Evolutionary conservation across 2,329 filamentous ascomycete species (phyloP), one percentile per base, ranked within the genome.

Genomic region (Gaeumannomyces tritici): DNA sequence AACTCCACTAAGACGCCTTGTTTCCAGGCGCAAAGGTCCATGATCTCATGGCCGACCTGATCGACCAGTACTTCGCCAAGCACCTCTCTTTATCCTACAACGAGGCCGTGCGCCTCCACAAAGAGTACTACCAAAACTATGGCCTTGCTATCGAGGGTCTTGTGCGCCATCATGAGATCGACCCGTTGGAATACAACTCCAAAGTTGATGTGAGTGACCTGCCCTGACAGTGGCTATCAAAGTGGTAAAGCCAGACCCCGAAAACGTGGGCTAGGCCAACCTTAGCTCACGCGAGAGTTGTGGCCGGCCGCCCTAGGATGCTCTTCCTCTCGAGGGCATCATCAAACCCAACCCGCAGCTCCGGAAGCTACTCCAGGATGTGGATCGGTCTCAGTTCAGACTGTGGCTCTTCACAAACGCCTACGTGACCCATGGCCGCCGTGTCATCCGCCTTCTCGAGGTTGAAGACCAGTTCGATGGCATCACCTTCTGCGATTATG

Each of bases 361-460:
- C 55, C 87, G 91, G 60, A 80, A 83, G 70, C 75, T 99, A 57
- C 85, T 99, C 7, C 80, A 89, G 73, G 89, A 93, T 67, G 87
- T 99, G 62, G 93, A 99, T 75, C 88, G 75, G 64, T 84, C 79
- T 70, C 96, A 96, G 73, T 90, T 97, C 66, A 91, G 86, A 66
- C 79, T 92, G 33, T 99, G 96, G 95, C 85, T 99, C 2, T 89
- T 99, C 70, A 99, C 96, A 2, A 99, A 99, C 71, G 95, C 96
- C 27, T 97, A 99, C 70, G 79, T 96, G 66, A 98, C 82, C 42
- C 95, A 99, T 70, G 95, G 86, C 35, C 87, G 85, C 70, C 79
- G 92, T 55, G 95, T 99, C 0, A 86, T 97, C 15, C 86, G 82
- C 64, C 78, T 99, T 26, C 80, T 99, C 2, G 87, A 84, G 2